Base-by-base conservation (phyloP, 352 stramenopile genomes). In the Phytophthora lateralis region DNA sequence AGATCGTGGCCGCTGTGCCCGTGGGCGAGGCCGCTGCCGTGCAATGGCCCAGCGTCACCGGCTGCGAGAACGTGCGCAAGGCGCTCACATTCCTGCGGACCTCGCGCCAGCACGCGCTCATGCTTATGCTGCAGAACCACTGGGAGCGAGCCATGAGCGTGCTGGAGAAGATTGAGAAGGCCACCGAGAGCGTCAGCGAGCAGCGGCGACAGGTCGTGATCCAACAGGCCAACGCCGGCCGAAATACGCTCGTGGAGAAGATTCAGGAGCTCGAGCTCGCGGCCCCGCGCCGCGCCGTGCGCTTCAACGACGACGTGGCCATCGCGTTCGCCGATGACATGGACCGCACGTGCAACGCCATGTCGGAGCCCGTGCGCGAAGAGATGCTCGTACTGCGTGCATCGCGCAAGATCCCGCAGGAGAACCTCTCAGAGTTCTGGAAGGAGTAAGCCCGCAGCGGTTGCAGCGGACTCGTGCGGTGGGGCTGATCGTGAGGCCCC, bases 381-480 rank as follows among this genome's bases (percentile, higher is more conserved):
- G 85, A 93, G 46, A 90, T 93, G 82, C 81, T 93, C 44, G 76
- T 91, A 37, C 66, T 93, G 38, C 80, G 80, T 29, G 85, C 85
- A 21, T 90, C 78, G 18, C 80, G 85, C 17, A 63, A 83, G 37
- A 90, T 93, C 48, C 85, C 85, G 17, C 62, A 68, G 21, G 73
- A 85, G 41, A 93, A 93, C 69, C 76, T 85, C 55, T 91, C 85
- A 55, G 79, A 91, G 64, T 86, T 91, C 50, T 93, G 84, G 84
- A 73, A 73, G 60, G 50, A 77, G 57, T 69, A 60, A 76, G 44
- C 20, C 14, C 43, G 47, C 44, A 34, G 15, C 37, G 46, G 37
- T 39, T 26, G 45, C 32, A 38, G 27, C 47, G 41, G 44, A 48
- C 57, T 54, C 39, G 49, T 50, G 49, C 26, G 30, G 39, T 12